These are phyloP conservation scores for Fusarium concolor DNA, from an alignment of 2,329 filamentous ascomycete species.

Conservation along the genomic window DNA sequence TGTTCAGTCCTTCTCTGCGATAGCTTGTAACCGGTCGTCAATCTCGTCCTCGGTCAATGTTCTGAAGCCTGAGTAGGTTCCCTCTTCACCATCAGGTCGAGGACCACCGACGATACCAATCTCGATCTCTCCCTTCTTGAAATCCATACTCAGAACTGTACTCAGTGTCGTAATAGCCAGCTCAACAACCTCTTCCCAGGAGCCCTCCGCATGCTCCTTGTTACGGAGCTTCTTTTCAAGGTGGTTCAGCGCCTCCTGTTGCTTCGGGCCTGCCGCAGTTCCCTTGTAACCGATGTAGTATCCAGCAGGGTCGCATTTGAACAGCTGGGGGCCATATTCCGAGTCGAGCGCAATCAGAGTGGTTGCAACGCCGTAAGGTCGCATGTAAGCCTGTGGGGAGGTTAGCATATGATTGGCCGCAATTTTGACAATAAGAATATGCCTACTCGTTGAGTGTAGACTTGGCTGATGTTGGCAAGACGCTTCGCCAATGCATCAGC, in stretches of 20 bases:
- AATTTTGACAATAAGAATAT: slow-evolving; percentile 25
- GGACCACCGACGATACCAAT: slow-evolving; percentile 96
- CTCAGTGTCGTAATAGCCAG: slow-evolving; percentile 94
- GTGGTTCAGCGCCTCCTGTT: slow-evolving; percentile 98
- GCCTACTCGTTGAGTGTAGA: slow-evolving; percentile 93
- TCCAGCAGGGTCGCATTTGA: slow-evolving; percentile 97
- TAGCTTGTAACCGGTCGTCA: slow-evolving; percentile 96
- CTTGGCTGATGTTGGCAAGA: slow-evolving; percentile 98
- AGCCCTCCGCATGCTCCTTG: slow-evolving; percentile 92
- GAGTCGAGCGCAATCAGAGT: slow-evolving; percentile 95
- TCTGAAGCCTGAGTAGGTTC: slow-evolving; percentile 82
- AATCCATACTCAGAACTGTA: slow-evolving; percentile 97
- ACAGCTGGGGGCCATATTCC: slow-evolving; percentile 92
- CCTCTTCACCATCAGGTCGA: slow-evolving; percentile 82
- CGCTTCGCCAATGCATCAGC: slow-evolving; percentile 97
- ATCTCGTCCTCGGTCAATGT: slow-evolving; percentile 97
- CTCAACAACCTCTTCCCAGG: slow-evolving; percentile 98
- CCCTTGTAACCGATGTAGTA: slow-evolving; percentile 99
- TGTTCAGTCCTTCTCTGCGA: slow-evolving; percentile 95
- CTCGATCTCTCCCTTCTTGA: slow-evolving; percentile 99
- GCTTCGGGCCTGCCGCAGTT: slow-evolving; percentile 95
- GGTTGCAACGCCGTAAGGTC: slow-evolving; percentile 93
- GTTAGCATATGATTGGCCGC: slow-evolving; percentile 42
- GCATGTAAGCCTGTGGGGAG: slow-evolving; percentile 83
- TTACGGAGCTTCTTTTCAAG: slow-evolving; percentile 99